A percentile compares a stretch with the other conserved stretches of the same genome.
Evolutionary conservation across 305 asterid genomes (phyloP).

Genomic region (Caryopteris hybrid): DNA sequence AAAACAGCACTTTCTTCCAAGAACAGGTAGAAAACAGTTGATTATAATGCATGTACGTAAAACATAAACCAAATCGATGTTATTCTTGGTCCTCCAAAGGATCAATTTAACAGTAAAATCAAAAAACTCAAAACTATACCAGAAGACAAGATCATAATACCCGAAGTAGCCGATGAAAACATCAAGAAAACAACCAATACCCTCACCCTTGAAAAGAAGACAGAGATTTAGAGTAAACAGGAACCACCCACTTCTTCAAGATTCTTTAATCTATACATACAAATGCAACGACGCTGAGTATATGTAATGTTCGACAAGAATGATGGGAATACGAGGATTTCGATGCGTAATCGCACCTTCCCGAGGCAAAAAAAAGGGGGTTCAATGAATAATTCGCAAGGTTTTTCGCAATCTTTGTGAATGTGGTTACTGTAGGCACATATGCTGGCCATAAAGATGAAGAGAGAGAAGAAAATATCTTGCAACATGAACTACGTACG

Average conservation of each 20-base stretch:
- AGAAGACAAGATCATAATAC: background rate
- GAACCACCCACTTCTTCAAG: background rate
- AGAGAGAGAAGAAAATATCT: constrained; percentile 51
- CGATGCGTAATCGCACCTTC: constrained; percentile 16
- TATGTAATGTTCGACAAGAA: background rate
- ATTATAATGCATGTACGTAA: constrained; percentile 22
- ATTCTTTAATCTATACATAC: background rate
- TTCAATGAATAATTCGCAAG: background rate
- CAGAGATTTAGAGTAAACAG: background rate
- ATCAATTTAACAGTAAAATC: background rate
- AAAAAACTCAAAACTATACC: background rate
- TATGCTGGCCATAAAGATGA: constrained; percentile 15
- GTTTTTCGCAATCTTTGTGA: no score
- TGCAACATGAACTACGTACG: constrained; percentile 7
- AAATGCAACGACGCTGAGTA: background rate
- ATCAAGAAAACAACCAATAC: background rate
- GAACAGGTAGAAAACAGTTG: background rate
- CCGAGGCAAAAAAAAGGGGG: background rate
- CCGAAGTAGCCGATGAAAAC: background rate
- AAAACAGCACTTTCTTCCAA: background rate
- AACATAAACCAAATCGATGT: background rate
- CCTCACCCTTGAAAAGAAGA: background rate
- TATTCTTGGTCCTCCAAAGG: background rate
- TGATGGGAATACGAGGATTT: background rate
- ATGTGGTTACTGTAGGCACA: background rate